Percentiles rank a stretch among this genome's conserved stretches.
Conservation (phyloP, 352 stramenopile genomes). For the Phytophthora melonis region DNA sequence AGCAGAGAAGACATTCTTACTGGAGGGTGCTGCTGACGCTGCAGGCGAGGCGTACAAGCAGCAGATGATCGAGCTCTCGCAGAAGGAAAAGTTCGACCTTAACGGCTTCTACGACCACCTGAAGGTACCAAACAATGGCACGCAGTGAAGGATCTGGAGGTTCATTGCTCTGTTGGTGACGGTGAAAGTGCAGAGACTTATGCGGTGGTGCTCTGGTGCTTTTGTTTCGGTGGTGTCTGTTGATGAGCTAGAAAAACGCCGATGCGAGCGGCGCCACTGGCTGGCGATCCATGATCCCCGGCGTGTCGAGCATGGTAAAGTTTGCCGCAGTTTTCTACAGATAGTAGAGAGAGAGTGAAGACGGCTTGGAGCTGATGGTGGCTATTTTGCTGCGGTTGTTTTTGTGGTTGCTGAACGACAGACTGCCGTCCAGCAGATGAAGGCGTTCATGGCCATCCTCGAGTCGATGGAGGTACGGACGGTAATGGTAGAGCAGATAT, state of each 20-base stretch:
- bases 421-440: constrained; percentile 89
- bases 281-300: constrained; percentile 84
- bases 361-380: constrained; percentile 2
- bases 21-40: constrained; percentile 1
- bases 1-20: too few species aligned
- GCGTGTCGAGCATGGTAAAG: constrained; percentile 77
- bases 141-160: background rate
- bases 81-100: constrained; percentile 77
- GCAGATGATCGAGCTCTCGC: constrained; percentile 77
- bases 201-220: background rate
- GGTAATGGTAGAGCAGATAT: background rate
- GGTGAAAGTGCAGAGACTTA: background rate
- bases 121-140: constrained; percentile 42
- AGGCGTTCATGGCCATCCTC: constrained; percentile 82
- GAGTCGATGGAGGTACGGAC: constrained; percentile 71
- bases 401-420: constrained; percentile 30
- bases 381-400: background rate
- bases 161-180: background rate
- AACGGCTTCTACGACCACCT: constrained; percentile 76
- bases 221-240: constrained; percentile 4
- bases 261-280: constrained; percentile 75
- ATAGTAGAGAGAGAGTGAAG: background rate
- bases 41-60: constrained; percentile 79
- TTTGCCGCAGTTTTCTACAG: constrained; percentile 4
- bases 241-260: constrained; percentile 75